Evolutionary conservation across 208 protist species (phyloP), one percentile per base, ranked within the genome.

Genomic region (Sergeia podlipaevii): DNA sequence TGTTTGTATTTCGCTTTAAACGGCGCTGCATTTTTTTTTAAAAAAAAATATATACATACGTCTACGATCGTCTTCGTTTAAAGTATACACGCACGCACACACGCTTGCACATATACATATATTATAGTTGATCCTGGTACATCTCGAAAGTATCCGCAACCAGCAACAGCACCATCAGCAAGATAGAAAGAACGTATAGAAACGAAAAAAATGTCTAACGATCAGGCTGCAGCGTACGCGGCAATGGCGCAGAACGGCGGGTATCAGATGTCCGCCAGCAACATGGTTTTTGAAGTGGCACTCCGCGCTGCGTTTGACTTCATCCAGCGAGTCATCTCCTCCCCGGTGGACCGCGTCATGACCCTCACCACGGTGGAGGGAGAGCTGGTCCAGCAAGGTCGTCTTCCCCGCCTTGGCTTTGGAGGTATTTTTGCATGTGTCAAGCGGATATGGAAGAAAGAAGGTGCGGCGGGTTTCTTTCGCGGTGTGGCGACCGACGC

Each of bases 291-390:
- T 29, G 71, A 88, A 32, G 46, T 87, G 38, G 27, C 62, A n/a
- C 45, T 81, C n/a, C 68, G 66, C 21, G 46, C 73, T 20, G 43
- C 68, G 49, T 62, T 80, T 39, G 70, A 80, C 27, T 74, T 89
- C 23, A 3, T 79, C 13, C 77, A 89, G 74, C 72, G 83, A 54
- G 56, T 54, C n/a, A 33, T 90, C 2, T 64, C 70, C 45, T 61
- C 73, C 8, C 87, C 87, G 10, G 57, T 73, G 13, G 73, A 89
- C 33, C 87, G 87, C 5, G 50, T 85, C 28, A 80, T 77, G 51
- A 50, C 85, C 18, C 51, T 94, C 20, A 72, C 78, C 5, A 66
- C 80, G 3, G 83, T 91, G 44, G 82, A 94, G 51, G 80, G 80
- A 0, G 82, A 94, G 70, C 52, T 94, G 36, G 63, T 82, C 23